phyloP scores from a whole-genome alignment of 1,284 basidiomycete species.

The Ustilago loliicola region DNA sequence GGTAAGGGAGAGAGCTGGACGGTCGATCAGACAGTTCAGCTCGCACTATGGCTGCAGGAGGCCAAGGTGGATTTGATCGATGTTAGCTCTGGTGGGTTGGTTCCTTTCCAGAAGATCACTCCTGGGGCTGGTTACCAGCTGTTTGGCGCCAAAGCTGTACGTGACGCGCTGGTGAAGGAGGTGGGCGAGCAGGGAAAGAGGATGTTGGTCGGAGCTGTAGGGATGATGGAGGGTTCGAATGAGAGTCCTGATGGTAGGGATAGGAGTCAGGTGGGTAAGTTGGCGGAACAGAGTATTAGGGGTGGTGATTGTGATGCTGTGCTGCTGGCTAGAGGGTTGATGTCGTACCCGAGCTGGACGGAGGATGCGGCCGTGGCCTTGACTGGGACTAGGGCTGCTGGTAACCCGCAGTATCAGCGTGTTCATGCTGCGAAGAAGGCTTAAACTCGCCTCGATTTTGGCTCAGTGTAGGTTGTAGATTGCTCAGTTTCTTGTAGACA shows the following conservation, averaged over 20 bases:
- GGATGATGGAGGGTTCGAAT: constrained; percentile 59
- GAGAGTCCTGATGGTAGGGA: constrained; percentile 37
- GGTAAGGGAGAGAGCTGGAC: constrained; percentile 57
- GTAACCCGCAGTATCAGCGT: constrained; percentile 61
- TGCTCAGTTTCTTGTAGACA: not conserved
- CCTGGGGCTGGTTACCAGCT: constrained; percentile 63
- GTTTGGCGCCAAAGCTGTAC: constrained; percentile 51
- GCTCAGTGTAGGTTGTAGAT: too few species aligned
- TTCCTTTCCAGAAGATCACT: constrained; percentile 56
- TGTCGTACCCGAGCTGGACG: constrained; percentile 61
- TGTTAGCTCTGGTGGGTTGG: constrained; percentile 59
- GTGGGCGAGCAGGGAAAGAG: constrained; percentile 23
- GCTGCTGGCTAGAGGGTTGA: constrained; percentile 57
- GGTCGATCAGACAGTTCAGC: constrained; percentile 53
- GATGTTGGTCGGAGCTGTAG: constrained; percentile 63
- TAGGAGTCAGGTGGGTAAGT: constrained; percentile 44
- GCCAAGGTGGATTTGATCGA: constrained; percentile 67
- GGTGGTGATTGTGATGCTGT: constrained; percentile 54
- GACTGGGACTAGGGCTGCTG: constrained; percentile 42
- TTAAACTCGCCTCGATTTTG: not conserved
- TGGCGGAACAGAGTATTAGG: constrained; percentile 61
- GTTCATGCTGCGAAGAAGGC: constrained; percentile 41
- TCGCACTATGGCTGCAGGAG: constrained; percentile 56
- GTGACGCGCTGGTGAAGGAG: constrained; percentile 35
- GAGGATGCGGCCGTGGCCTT: constrained; percentile 53